Base-by-base conservation (phyloP, 2,329 filamentous ascomycete species). In the Cercospora zeina region DNA sequence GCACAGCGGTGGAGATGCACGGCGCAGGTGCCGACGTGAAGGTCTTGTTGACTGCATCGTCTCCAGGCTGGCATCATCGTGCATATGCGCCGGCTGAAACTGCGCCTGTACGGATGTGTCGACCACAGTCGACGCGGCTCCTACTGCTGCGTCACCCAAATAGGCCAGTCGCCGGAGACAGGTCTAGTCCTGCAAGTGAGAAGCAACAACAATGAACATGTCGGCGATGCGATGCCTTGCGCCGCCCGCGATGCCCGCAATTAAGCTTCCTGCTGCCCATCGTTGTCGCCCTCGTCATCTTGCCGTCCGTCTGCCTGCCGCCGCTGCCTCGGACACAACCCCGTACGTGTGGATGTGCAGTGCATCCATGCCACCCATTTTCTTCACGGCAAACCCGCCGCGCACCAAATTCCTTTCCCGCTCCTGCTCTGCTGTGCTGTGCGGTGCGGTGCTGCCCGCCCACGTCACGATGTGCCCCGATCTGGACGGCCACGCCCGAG, bases 41-140 rank as follows among this genome's bases (percentile, higher is more conserved):
- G 8, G 34, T 8, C 34, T 14, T 8, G 14, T 36, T 36, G 8
- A 8, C 34, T 36, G 34, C n/a, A 39, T 3, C 11, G 36, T 16
- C 39, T 45, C 39, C 39, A 16, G 47, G 24, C 11, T 50, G 47
- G n/a, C 47, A 50, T 50, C 47, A 50, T 50, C 47, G 47, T 50
- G 47, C 47, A 50, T 50, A 31, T 30, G 27, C 47, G 21, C 47
- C n/a, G 47, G 21, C 47, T 3, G 19, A 36, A 8, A 8, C 36
- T 16, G 9, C 36, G 36, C 3, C 3, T 3, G 3, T 27, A 27
- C 24, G 24, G 6, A 27, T 27, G 24, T 27, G 24, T 27, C n/a
- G n/a, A n/a, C n/a, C n/a, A n/a, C n/a, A n/a, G n/a, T n/a, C n/a
- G n/a, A n/a, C n/a, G n/a, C n/a, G n/a, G 24, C 24, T 27, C 24